Base-by-base conservation (phyloP, 768 basidiomycete genomes). In the Amanita phalloides region DNA sequence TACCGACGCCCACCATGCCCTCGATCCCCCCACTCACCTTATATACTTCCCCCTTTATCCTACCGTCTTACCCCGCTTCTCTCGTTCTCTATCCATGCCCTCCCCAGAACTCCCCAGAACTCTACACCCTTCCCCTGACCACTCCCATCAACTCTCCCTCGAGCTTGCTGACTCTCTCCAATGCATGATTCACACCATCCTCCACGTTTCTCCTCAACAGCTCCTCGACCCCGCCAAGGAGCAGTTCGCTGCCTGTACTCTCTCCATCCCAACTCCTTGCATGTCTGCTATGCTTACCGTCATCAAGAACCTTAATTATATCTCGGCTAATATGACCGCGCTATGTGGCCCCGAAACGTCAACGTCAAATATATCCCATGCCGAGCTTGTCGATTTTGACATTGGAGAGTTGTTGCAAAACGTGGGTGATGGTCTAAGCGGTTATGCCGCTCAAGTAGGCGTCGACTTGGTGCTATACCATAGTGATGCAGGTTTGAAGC, bases 151-250 rank as follows among this genome's bases (percentile, higher is more conserved):
- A 54, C 70, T 94, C 50, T 90, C 91, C 0, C 68, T 86, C 26
- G 93, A 97, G 66, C 74, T 96, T 11, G 91, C 94, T 10, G 94
- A 96, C 66, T 84, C 86, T 9, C 79, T 92, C 10, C 92, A 96
- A 69, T 80, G 86, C 71, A 81, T 90, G 53, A 85, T 95, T 36
- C 91, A 96, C 64, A 94, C 90, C 1, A 78, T 97, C 58, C 76
- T 96, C 2, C 91, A 94, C 60, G 74, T 96, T 56, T 89, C 89
- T 0, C 92, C 93, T 3, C 80, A 86, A 0, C 94, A 97, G 65
- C 70, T 96, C 17, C 76, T 96, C 43, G 92, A 96, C 62, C 81
- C 88, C n/a, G 84, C 86, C 2, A 94, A 89, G 65, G 93, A 97
- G 61, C 92, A 93, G 62, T 87, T 92, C 61, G 86, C 92, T 1